Conservation (phyloP, 78 protist species). For the Emiliania huxleyi region DNA sequence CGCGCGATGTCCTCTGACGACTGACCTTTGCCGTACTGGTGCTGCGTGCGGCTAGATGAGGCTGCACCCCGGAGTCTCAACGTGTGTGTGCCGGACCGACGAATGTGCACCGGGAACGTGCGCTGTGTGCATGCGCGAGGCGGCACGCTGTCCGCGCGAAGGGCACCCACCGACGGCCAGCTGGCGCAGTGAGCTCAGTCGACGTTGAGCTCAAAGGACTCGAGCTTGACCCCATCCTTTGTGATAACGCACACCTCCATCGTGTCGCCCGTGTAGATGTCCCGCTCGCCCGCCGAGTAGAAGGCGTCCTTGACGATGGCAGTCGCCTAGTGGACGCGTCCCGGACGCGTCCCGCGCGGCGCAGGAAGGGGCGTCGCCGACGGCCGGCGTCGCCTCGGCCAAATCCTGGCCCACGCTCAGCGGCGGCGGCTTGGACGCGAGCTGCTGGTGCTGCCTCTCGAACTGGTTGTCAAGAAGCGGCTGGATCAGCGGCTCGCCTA, state of each 20-base stretch:
- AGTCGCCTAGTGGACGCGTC: too few species aligned
- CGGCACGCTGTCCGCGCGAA: too few species aligned
- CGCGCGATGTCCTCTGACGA: too few species aligned
- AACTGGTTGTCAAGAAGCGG: slow-evolving; percentile 94
- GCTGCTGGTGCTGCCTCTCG: slow-evolving; percentile 15
- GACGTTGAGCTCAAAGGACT: not conserved
- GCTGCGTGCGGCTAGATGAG: too few species aligned
- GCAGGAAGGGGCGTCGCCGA: not conserved
- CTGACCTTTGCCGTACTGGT: too few species aligned
- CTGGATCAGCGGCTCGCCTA: slow-evolving; percentile 77
- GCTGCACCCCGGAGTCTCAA: too few species aligned
- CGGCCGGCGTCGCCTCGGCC: not conserved
- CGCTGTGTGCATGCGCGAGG: too few species aligned
- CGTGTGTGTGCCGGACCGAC: too few species aligned
- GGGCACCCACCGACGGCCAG: too few species aligned
- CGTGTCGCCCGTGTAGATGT: slow-evolving; percentile 97
- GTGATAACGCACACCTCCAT: slow-evolving; percentile 81
- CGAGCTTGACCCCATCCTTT: slow-evolving; percentile 45
- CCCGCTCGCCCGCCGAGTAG: slow-evolving; percentile 94
- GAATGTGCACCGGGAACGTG: too few species aligned
- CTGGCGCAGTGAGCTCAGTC: slow-evolving; percentile 39
- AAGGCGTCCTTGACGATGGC: slow-evolving; percentile 79
- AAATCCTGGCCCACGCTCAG: not conserved
- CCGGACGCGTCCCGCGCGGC: not conserved
- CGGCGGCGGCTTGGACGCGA: not conserved